Conservation (phyloP, 352 stramenopile genomes). For the Pythium phragmiticola region DNA sequence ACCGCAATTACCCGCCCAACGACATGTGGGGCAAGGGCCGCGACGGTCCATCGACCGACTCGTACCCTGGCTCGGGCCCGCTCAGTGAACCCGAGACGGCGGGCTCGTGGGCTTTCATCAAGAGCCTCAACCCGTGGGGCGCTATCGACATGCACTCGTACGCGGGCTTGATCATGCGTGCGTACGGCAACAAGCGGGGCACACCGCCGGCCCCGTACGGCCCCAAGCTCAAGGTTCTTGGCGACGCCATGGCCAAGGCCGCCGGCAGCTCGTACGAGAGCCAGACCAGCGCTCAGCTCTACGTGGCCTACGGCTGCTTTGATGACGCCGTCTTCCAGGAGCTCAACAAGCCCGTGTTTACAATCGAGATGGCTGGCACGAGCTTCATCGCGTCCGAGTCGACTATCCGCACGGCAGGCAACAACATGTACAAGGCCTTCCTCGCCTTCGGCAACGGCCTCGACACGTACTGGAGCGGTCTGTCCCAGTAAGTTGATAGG, state of each 20-base stretch:
- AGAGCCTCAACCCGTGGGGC: conserved; percentile 26
- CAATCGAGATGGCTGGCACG: conserved; percentile 30
- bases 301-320: conserved; percentile 33
- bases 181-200: conserved; percentile 22
- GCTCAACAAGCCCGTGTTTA: conserved; percentile 31
- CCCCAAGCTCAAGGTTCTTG: conserved; percentile 28
- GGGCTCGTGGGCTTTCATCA: conserved; percentile 30
- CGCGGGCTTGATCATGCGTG: conserved; percentile 24
- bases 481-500: background rate
- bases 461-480: background rate
- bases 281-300: conserved; percentile 17
- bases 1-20: conserved; percentile 35
- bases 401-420: conserved; percentile 9
- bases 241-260: conserved; percentile 18
- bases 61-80: conserved; percentile 28
- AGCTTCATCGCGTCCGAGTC: conserved; percentile 23
- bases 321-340: conserved; percentile 30
- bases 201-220: conserved; percentile 26
- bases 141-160: conserved; percentile 35
- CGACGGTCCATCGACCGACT: background rate
- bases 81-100: conserved; percentile 36
- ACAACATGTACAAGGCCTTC: conserved; percentile 10
- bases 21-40: conserved; percentile 25
- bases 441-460: conserved; percentile 23
- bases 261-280: conserved; percentile 21